phyloP scores from a whole-genome alignment of 164 flowering plant species.

The Stephania cephalantha region DNA sequence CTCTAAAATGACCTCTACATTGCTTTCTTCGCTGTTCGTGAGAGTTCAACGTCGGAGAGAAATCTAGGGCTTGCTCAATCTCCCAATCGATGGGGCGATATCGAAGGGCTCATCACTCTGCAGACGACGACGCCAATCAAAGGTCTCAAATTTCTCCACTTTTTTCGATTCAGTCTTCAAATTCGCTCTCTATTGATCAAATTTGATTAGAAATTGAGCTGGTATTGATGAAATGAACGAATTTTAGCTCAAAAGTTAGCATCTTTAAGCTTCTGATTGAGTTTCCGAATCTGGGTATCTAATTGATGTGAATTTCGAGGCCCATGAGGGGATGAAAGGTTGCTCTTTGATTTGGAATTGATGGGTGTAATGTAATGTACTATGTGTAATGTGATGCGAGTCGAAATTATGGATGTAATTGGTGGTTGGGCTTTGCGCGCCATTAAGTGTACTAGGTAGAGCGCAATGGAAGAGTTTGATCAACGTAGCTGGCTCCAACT shows the following conservation, averaged over 20 bases:
- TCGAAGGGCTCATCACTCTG: slow-evolving; percentile 17
- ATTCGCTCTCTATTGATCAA: neutral
- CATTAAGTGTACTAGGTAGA: too few species aligned
- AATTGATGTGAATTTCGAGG: neutral
- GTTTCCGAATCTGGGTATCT: neutral
- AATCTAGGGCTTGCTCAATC: slow-evolving; percentile 9
- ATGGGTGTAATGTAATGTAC: neutral
- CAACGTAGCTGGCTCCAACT: too few species aligned
- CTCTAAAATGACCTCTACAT: too few species aligned
- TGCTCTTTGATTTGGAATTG: neutral
- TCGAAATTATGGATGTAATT: too few species aligned
- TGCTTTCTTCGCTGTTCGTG: too few species aligned
- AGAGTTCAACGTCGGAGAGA: neutral
- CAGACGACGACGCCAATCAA: slow-evolving; percentile 15
- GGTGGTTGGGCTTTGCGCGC: too few species aligned
- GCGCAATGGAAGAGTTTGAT: too few species aligned
- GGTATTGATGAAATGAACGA: neutral
- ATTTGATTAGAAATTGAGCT: neutral
- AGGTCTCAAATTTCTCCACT: slow-evolving; percentile 4
- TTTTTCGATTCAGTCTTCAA: neutral
- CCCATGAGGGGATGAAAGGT: neutral
- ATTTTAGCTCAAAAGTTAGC: neutral
- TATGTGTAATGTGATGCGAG: too few species aligned
- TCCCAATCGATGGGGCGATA: slow-evolving; percentile 18
- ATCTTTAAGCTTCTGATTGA: neutral